Percentiles rank a stretch among this genome's conserved stretches.
Conservation (phyloP, 768 basidiomycete genomes). For the Russula sp. region DNA sequence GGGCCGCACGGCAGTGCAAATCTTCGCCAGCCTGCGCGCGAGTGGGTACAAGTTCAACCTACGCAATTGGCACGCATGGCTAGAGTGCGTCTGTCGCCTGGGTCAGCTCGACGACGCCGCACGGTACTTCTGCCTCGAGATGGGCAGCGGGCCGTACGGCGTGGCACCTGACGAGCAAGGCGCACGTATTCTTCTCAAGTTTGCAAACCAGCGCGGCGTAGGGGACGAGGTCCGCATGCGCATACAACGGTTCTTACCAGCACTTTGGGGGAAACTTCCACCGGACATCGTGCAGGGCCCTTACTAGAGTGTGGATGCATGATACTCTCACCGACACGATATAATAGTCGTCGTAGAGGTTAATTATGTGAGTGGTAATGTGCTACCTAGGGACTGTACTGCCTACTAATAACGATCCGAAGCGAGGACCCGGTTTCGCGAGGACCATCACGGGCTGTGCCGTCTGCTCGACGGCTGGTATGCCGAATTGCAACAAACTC, state of each 20-base stretch:
- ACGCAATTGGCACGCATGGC: constrained; percentile 72
- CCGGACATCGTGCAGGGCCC: not conserved
- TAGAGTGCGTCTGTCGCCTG: constrained; percentile 80
- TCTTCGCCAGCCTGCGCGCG: constrained; percentile 45
- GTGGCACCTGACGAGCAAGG: constrained; percentile 44
- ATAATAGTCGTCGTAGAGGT: not conserved
- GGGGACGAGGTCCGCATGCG: constrained; percentile 14
- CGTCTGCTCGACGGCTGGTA: constrained; percentile 44
- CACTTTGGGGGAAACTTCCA: constrained; percentile 16
- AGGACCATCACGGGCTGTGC: constrained; percentile 55
- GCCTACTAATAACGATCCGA: constrained; percentile 65
- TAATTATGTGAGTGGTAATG: constrained; percentile 11
- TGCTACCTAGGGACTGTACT: constrained; percentile 28
- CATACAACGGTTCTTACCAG: constrained; percentile 18
- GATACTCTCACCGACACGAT: not conserved
- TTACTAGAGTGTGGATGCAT: not conserved
- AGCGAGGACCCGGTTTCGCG: constrained; percentile 65
- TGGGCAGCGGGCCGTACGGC: constrained; percentile 41
- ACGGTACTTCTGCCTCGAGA: constrained; percentile 54
- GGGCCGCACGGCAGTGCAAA: constrained; percentile 42
- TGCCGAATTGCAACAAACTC: constrained; percentile 45
- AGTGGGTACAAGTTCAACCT: constrained; percentile 48
- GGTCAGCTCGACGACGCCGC: constrained; percentile 60
- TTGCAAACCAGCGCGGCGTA: constrained; percentile 5
- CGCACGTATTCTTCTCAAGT: constrained; percentile 40